phyloP scores from a whole-genome alignment of 2,329 filamentous ascomycete species.

The Diaporthe destruens region DNA sequence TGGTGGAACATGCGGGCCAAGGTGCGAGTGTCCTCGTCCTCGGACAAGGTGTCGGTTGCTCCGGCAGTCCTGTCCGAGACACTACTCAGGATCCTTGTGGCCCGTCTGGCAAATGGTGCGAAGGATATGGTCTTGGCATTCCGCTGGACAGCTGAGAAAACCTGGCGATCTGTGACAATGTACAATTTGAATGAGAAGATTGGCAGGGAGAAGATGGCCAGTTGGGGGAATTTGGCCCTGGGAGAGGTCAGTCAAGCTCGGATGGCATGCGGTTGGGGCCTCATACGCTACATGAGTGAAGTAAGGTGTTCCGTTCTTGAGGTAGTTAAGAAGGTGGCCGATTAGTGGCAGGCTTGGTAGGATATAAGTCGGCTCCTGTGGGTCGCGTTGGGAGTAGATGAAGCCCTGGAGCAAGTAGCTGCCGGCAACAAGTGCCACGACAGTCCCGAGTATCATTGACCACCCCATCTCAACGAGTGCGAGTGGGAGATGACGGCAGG shows the following conservation, averaged over 20 bases:
- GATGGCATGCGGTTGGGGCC: not conserved
- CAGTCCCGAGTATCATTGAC: not conserved
- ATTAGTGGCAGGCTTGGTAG: conserved; percentile 29
- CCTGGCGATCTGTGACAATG: conserved; percentile 28
- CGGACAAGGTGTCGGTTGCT: not conserved
- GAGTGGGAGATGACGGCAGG: not conserved
- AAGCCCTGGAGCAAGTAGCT: conserved; percentile 28
- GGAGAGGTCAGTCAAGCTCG: not conserved
- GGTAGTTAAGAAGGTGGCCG: not conserved
- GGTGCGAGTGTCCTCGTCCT: conserved; percentile 16
- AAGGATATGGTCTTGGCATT: conserved; percentile 36
- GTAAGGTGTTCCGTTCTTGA: conserved; percentile 2
- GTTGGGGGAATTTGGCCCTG: conserved; percentile 16
- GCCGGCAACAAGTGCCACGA: conserved; percentile 10
- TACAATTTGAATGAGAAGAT: conserved; percentile 39
- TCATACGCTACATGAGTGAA: conserved; percentile 15
- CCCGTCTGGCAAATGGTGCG: conserved; percentile 24
- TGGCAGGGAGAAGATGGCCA: conserved; percentile 32
- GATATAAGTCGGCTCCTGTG: conserved; percentile 29
- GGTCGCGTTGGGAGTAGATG: conserved; percentile 21
- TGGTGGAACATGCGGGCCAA: conserved; percentile 16
- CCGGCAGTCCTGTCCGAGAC: conserved; percentile 2
- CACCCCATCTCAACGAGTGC: not conserved
- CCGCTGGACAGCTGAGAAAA: conserved; percentile 31
- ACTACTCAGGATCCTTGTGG: not conserved